phyloP scores from a whole-genome alignment of 2,329 filamentous ascomycete species.

The Ilyonectria robusta region DNA sequence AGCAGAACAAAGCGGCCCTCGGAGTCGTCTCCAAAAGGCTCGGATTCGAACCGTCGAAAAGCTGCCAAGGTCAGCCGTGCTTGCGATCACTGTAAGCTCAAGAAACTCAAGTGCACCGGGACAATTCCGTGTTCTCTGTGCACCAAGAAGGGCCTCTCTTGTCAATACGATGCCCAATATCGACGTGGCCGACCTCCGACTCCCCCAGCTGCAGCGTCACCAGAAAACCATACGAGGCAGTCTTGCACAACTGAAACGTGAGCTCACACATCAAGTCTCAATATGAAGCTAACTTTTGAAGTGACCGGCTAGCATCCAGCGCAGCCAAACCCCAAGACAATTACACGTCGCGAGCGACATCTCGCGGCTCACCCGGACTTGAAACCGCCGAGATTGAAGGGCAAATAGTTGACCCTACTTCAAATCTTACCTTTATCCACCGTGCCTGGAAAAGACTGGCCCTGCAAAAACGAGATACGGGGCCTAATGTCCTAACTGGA shows the following conservation, averaged over 20 bases:
- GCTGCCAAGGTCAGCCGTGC: conserved; percentile 54
- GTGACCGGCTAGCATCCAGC: not conserved
- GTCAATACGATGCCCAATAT: conserved; percentile 55
- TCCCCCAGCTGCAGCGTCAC: conserved; percentile 42
- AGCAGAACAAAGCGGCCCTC: conserved; percentile 29
- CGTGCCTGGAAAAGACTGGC: conserved; percentile 65
- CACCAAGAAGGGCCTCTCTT: conserved; percentile 46
- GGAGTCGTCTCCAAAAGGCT: conserved; percentile 29
- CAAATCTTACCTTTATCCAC: conserved; percentile 69
- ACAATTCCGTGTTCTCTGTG: conserved; percentile 54
- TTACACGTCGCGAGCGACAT: conserved; percentile 20
- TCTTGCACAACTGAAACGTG: not conserved
- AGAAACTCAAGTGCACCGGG: conserved; percentile 56
- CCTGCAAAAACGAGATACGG: conserved; percentile 43
- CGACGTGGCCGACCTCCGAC: conserved; percentile 55
- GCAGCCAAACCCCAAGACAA: not conserved
- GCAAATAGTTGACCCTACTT: conserved; percentile 69
- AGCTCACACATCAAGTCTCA: not conserved
- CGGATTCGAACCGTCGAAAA: conserved; percentile 38
- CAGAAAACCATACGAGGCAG: not conserved
- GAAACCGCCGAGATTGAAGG: conserved; percentile 60
- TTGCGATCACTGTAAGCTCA: conserved; percentile 57
- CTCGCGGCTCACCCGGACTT: conserved; percentile 49
- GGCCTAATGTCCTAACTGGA: conserved; percentile 34
- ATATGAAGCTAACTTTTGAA: not conserved